Percentiles rank a stretch among this genome's conserved stretches.
These are phyloP conservation scores for Clonostachys sp. DNA, from an alignment of 2,329 filamentous ascomycete genomes.

Conservation along the genomic window DNA sequence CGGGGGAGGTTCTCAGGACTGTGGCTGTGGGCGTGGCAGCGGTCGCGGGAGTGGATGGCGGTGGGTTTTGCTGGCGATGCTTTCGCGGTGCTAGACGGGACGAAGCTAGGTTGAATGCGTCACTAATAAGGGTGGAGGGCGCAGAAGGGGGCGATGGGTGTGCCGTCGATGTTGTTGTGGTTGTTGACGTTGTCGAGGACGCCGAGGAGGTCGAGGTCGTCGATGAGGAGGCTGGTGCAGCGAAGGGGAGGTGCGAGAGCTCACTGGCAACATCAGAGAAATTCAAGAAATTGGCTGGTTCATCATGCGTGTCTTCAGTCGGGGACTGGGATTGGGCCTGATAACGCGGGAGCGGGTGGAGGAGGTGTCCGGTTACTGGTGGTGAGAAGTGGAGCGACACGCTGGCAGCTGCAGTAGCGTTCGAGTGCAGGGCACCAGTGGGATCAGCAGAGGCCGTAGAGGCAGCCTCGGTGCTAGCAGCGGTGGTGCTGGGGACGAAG, in stretches of 20 bases:
- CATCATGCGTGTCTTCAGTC: not conserved
- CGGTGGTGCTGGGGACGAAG: not conserved
- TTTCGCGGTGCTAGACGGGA: not conserved
- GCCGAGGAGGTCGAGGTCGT: not conserved
- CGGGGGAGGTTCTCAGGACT: constrained; percentile 56
- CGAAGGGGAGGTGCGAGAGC: constrained; percentile 25
- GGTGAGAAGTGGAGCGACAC: not conserved
- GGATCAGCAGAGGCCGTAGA: no score
- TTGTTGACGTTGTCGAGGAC: constrained; percentile 11
- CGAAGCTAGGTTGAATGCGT: not conserved
- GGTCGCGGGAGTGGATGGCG: not conserved
- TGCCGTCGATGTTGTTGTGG: constrained; percentile 10
- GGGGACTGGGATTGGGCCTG: not conserved
- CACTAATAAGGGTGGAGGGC: constrained; percentile 1
- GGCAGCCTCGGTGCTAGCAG: no score
- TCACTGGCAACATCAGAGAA: constrained; percentile 36
- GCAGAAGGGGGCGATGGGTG: constrained; percentile 3
- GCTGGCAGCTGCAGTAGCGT: not conserved
- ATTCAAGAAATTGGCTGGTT: constrained; percentile 17
- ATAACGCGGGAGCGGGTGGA: not conserved
- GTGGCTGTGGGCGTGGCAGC: constrained; percentile 8
- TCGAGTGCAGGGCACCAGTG: no score
- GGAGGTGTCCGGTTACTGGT: not conserved
- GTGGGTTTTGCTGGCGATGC: not conserved
- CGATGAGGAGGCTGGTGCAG: not conserved